phyloP scores from a whole-genome alignment of 306 rosid genomes.

The Citrullus colocynthis region DNA sequence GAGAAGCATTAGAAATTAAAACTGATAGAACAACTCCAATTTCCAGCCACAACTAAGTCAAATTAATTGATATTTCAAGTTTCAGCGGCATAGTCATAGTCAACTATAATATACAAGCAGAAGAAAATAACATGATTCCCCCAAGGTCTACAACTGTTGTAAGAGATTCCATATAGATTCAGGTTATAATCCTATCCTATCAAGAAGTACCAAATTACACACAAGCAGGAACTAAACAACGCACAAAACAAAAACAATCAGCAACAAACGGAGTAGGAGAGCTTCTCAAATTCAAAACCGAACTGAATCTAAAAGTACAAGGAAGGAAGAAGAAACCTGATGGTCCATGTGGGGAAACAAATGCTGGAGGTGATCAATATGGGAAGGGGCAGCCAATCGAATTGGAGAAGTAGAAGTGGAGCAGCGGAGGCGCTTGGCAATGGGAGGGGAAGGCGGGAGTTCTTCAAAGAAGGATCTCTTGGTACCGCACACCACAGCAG shows the following conservation, averaged over 20 bases:
- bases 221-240: neutral
- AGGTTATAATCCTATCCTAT: neutral
- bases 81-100: neutral
- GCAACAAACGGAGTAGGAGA: neutral
- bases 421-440: slow-evolving; percentile 79
- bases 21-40: neutral
- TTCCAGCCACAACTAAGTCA: neutral
- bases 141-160: neutral
- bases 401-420: slow-evolving; percentile 75
- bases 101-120: neutral
- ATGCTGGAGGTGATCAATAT: slow-evolving; percentile 52
- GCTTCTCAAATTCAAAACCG: neutral
- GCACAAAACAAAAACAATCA: neutral
- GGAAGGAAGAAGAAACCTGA: slow-evolving; percentile 17
- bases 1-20: neutral
- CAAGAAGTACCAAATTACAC: neutral
- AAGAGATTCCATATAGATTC: neutral
- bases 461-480: slow-evolving; percentile 97
- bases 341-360: slow-evolving; percentile 76
- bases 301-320: neutral
- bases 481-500: slow-evolving; percentile 98
- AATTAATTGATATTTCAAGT: neutral
- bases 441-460: slow-evolving; percentile 81
- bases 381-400: slow-evolving; percentile 40
- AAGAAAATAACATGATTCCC: neutral